These are phyloP conservation scores for Microbotryum silenes-acaulis DNA, from an alignment of 1,284 basidiomycete genomes.

Conservation along the genomic window DNA sequence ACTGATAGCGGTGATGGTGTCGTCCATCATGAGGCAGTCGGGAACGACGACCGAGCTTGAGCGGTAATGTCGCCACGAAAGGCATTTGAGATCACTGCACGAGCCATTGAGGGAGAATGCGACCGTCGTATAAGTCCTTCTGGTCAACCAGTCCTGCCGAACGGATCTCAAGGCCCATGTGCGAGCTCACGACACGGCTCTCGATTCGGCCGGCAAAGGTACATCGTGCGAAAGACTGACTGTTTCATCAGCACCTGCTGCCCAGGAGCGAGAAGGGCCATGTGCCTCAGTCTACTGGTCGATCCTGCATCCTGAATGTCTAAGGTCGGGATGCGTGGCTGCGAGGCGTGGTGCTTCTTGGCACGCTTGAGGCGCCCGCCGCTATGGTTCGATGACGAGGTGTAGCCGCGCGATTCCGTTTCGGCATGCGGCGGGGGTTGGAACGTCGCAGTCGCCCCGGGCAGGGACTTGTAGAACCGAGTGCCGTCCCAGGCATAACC, in stretches of 20 bases:
- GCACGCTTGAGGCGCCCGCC: background rate
- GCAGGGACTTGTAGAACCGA: conserved; percentile 21
- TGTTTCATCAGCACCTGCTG: too few species aligned
- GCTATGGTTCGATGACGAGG: background rate
- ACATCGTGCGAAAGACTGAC: too few species aligned
- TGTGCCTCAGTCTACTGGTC: too few species aligned
- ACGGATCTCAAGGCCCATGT: background rate
- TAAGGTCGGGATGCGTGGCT: background rate
- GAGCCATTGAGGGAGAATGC: background rate
- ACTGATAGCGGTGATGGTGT: conserved; percentile 17
- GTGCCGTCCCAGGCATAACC: conserved; percentile 24
- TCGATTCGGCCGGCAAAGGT: too few species aligned
- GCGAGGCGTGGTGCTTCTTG: background rate
- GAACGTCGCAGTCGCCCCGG: background rate
- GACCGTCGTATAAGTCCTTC: background rate
- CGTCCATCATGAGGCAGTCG: conserved; percentile 25
- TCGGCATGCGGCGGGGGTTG: background rate
- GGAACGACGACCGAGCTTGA: conserved; percentile 5
- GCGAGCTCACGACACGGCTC: background rate
- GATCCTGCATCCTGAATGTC: background rate
- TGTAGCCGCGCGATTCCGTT: background rate
- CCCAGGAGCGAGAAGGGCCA: too few species aligned
- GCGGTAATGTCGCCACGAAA: background rate
- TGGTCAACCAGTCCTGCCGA: background rate
- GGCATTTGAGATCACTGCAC: conserved; percentile 4